Base-by-base conservation (phyloP, 192 early-diverging fungal species). In the Glomus cerebriforme region DNA sequence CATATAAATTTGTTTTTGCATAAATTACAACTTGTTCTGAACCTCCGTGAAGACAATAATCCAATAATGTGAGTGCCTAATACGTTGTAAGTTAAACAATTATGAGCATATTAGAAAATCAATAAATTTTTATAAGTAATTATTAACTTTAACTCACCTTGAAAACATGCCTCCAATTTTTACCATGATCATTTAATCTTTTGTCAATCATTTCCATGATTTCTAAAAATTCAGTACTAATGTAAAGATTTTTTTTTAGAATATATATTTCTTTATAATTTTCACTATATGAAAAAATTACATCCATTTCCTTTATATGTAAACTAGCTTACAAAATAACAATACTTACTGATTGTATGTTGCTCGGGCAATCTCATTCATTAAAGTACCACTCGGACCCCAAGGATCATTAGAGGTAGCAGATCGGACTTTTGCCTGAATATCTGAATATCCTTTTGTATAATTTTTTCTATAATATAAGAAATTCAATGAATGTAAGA, bases 161-260 rank as follows among this genome's bases (percentile, higher is more conserved):
- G 83, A 95, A 98, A 35, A 99, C 97, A 84, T 99, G 98, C 73
- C 97, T 87, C 98, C 98, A 99, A 86, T 97, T 93, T 86, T 96
- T 97, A 47, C 98, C 98, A 80, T 92, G 93, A 85, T 99, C 98
- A 80, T 98, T 98, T 82, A 99, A 86, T 10, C 97, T 90, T 88
- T 97, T 98, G 82, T 99, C 97, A 35, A 99, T 81, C 84, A 99
- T 96, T 79, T 98, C 95, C 97, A 99, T 98, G 67, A 99, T 95
- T 78, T 96, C 97, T 74, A 95, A 67, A 89, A 96, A 98, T 63
- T 96, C 94, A 64, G 92, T 59, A 60, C 54, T 54, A 35, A 12
- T 31, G 4, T 31, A 22, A 8, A 19, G 2, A 31, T 15, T 19
- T 31, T 73, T 31, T 32, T 9, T n/a, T 39, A 37, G 37, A 35